Evolutionary conservation across 1,139 yeast genomes (phyloP), one percentile per base, ranked within the genome.

Genomic region (Nadsonia starkeyi-henricii): DNA sequence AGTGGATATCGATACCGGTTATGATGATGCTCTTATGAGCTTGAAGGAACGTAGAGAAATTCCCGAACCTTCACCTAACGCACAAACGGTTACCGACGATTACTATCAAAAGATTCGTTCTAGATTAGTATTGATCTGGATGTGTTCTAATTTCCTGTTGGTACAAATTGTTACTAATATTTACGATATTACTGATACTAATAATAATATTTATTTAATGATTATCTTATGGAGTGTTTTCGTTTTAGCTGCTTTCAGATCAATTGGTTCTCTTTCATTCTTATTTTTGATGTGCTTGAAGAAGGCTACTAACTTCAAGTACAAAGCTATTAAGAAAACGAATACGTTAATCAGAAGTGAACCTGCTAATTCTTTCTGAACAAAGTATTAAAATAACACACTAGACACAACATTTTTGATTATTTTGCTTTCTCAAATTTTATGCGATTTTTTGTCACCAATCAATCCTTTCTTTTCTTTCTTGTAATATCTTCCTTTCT

Each of bases 91-190:
- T 52, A 81, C 83, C 42, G 94, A 85, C 58, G 98, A 91, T 64
- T 89, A 91, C 63, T 94, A 93, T 59, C 79, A 95, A 61, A 95
- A 88, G 63, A 85, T 91, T 30, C 78, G 98, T 68, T 85, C 97
- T 1, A 76, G 91, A 54, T 96, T 91, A 45, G 97, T 91, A n/a
- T 75, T 89, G 59, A 68, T 79, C 8, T 91, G 98, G 98, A 75
- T 91, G 75, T 71, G 88, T 48, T 70, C 84, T 33, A 91, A 91
- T 62, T 70, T 85, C 58, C 65, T 91, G 21, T 72, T 91, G 57
- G 81, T 85, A 41, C 79, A 89, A 88, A 78, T 93, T 13, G 83
- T 91, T 70, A 75, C 88, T 15, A 94, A 89, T 64, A 81, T 86
- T 17, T 88, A 81, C 60, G 68, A 73, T 20, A 77, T 88, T 2